Evolutionary conservation across 345 rosid species (phyloP).

Genomic region (Linum trigynum): DNA sequence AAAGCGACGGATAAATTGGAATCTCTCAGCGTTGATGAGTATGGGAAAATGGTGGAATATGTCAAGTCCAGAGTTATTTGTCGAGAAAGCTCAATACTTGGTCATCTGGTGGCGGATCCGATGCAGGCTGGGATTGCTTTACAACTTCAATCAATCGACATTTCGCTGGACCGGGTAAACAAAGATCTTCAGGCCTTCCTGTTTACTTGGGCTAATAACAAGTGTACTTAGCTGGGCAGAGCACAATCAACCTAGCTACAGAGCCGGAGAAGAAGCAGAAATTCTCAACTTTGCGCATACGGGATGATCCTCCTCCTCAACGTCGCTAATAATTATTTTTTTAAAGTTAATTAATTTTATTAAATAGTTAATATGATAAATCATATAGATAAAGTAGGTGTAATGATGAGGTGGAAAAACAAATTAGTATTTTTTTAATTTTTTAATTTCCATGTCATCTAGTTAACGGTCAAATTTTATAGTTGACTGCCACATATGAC

Average conservation of each 20-base stretch:
- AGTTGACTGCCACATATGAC: no score
- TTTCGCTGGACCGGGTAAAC: constrained; percentile 19
- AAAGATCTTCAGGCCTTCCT: neutral
- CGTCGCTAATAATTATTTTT: no score
- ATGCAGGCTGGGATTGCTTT: constrained; percentile 16
- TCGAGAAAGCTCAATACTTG: constrained; percentile 13
- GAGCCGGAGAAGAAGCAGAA: constrained; percentile 21
- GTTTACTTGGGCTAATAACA: no score
- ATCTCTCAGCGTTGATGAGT: constrained; percentile 14
- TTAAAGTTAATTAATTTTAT: no score
- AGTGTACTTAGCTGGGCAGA: neutral
- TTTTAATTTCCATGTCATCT: no score
- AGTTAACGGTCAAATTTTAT: no score
- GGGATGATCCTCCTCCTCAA: neutral
- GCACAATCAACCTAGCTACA: constrained; percentile 5
- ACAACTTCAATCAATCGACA: constrained; percentile 29
- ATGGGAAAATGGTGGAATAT: constrained; percentile 2
- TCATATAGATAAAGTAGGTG: no score
- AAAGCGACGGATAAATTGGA: constrained; percentile 2
- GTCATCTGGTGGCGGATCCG: neutral
- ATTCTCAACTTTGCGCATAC: constrained; percentile 7
- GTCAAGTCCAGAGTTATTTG: constrained; percentile 12
- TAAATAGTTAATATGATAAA: no score
- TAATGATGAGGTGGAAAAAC: no score
- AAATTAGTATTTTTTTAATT: no score